These are phyloP conservation scores for Daldinia eschscholtzii DNA, from an alignment of 2,329 filamentous ascomycete species.

Conservation along the genomic window DNA sequence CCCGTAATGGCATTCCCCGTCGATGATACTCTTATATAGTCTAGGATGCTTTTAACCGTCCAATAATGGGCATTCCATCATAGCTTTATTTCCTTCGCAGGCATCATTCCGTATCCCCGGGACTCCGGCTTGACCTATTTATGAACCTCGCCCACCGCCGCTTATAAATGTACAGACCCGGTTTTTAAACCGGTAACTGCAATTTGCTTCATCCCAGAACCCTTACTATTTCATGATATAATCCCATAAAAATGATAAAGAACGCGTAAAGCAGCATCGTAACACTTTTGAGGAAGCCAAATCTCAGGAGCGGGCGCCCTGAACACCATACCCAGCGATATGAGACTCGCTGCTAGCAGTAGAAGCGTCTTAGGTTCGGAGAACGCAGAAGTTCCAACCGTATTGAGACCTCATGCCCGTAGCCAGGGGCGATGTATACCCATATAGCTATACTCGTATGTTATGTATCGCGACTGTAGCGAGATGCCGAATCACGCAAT, in stretches of 20 bases:
- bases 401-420: conserved; percentile 2
- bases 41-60: neutral
- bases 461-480: conserved; percentile 25
- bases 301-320: conserved; percentile 52
- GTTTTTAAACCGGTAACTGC: neutral
- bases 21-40: neutral
- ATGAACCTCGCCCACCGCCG: neutral
- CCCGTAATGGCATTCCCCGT: neutral
- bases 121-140: neutral
- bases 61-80: neutral
- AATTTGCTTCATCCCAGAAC: neutral
- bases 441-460: conserved; percentile 30
- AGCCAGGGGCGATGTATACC: conserved; percentile 12
- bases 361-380: conserved; percentile 58
- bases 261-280: neutral
- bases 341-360: conserved; percentile 50
- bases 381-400: conserved; percentile 56
- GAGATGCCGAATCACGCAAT: conserved; percentile 12
- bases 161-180: neutral
- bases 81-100: neutral
- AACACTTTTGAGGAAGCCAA: conserved; percentile 55
- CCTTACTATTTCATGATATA: neutral
- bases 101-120: neutral
- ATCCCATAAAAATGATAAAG: neutral
- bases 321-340: conserved; percentile 46